Evolutionary conservation across 176 grass and related monocot species (phyloP), one percentile per base, ranked within the genome.

Genomic region (Guadua angustifolia): DNA sequence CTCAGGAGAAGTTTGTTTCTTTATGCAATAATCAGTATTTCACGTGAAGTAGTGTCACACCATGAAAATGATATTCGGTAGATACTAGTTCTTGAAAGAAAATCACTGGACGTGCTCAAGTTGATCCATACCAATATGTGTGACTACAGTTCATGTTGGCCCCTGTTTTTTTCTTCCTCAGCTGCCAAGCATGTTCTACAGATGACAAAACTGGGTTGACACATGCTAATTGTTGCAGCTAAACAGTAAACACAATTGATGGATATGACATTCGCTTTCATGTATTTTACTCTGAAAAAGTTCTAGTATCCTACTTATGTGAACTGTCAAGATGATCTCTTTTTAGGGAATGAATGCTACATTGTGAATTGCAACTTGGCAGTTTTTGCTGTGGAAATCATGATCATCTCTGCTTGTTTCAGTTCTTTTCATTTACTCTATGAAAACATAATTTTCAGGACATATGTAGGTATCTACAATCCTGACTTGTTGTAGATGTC

Each of bases 51-150:
- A 51, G 16, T 52, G 45, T 22, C 45, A 51, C 35, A 13, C n/a
- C 32, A 42, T 42, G 35, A 64, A 64, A 70, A 65, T 39, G 22
- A 14, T 71, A 61, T 17, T 25, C 47, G 3, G 17, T 51, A 6
- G 16, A 71, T 49, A 21, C n/a, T 40, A 6, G 4, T 86, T 79
- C 45, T 72, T n/a, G 35, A 72, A 86, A 55, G n/a, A 60, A 64
- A 71, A 73, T 15, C 1, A 14, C 13, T 26, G 2, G n/a, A 26
- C 25, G 43, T 53, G 35, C 32, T 79, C 33, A 81, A 12, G 18
- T 47, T 57, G 26, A 73, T 66, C 38, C 40, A 49, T 55, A 9
- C 36, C 6, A 35, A 55, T 75, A 13, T 47, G 19, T 35, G 36
- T 87, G 39, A 71, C 25, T 9, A 62, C 25, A 36, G 49, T 65